These are phyloP conservation scores for Flaveria robusta DNA, from an alignment of 129 eudicot species.

Conservation along the genomic window DNA sequence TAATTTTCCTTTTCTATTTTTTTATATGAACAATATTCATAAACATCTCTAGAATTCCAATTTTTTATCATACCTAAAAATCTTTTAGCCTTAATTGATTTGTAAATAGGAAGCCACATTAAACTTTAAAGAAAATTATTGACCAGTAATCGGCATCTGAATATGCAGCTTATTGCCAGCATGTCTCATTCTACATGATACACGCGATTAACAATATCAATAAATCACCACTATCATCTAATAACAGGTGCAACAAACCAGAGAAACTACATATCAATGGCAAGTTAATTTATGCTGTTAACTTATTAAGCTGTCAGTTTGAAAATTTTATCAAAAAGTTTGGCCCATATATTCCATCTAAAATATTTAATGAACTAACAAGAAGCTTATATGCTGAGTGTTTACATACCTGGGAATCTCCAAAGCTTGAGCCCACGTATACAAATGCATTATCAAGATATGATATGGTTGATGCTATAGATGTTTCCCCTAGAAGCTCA, in stretches of 20 bases:
- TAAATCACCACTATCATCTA: not conserved
- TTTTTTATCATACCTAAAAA: not conserved
- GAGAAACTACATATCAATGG: not conserved
- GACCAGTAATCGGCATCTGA: not conserved
- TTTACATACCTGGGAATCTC: conserved; percentile 88
- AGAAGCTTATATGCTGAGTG: not conserved
- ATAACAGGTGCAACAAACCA: not conserved
- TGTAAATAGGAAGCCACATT: not conserved
- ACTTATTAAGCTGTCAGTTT: too few relatives aligned
- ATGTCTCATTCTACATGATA: not conserved
- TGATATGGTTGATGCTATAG: conserved; percentile 90
- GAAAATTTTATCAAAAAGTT: not conserved
- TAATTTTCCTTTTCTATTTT: not conserved
- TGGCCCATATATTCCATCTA: not conserved
- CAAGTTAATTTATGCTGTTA: too few relatives aligned
- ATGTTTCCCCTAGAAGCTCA: conserved; percentile 95
- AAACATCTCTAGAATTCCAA: not conserved
- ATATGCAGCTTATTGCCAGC: not conserved
- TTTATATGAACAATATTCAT: too few relatives aligned
- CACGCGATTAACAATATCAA: not conserved
- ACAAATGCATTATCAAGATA: conserved; percentile 95
- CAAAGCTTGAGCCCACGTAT: conserved; percentile 92
- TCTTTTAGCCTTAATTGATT: not conserved
- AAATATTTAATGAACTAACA: not conserved
- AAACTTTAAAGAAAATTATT: not conserved